These are phyloP conservation scores for Phytophthora megakarya DNA, from an alignment of 352 stramenopile species.

Conservation along the genomic window DNA sequence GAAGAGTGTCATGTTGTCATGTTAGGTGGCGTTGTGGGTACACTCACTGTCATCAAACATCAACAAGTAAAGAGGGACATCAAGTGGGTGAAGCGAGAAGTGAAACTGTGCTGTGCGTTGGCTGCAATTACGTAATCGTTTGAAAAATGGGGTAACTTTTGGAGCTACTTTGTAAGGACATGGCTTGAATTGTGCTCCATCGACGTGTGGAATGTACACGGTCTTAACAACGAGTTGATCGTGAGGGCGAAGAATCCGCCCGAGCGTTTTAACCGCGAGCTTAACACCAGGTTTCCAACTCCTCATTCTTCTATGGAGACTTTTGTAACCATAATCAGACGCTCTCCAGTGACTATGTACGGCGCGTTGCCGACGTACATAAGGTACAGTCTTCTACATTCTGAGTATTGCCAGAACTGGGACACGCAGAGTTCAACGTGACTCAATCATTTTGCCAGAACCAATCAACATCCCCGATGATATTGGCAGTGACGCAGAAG, in stretches of 20 bases:
- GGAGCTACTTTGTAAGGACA: conserved; percentile 2
- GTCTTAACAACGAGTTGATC: too few species aligned
- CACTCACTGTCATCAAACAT: conserved; percentile 1
- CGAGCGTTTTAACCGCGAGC: conserved; percentile 1
- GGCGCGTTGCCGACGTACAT: not conserved
- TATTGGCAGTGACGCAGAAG: not conserved
- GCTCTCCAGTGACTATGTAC: not conserved
- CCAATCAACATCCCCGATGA: not conserved
- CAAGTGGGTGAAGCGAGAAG: conserved; percentile 4
- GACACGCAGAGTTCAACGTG: too few species aligned
- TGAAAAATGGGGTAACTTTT: not conserved
- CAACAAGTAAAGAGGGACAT: conserved; percentile 7
- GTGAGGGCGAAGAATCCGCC: conserved; percentile 19
- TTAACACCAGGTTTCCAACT: conserved; percentile 10
- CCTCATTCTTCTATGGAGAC: too few species aligned
- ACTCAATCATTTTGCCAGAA: not conserved
- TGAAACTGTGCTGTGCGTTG: not conserved
- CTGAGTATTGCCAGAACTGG: not conserved
- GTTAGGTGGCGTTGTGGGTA: conserved; percentile 1
- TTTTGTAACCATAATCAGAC: conserved; percentile 5
- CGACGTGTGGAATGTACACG: too few species aligned
- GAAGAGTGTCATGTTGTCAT: conserved; percentile 7
- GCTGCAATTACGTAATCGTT: not conserved
- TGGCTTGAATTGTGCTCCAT: conserved; percentile 5
- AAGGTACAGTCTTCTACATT: not conserved